Evolutionary conservation across 331 rosid genomes (phyloP).

Genomic region (Dryas integrifolia): DNA sequence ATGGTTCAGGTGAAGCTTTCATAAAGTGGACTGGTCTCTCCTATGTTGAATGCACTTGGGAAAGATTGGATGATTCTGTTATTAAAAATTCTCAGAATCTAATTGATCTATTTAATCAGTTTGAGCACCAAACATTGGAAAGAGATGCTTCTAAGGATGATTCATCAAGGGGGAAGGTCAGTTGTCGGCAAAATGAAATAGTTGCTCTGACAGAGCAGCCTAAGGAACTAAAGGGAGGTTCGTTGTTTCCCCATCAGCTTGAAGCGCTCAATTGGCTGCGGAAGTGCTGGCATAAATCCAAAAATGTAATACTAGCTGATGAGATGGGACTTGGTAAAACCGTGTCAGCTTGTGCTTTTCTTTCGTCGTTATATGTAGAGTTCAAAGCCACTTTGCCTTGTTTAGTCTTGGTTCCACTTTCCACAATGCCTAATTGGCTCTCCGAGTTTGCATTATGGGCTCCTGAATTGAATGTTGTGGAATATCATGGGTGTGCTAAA

Average conservation of each 20-base stretch:
- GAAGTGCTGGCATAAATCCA: constrained; percentile 88
- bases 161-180: constrained; percentile 47
- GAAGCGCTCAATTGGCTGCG: constrained; percentile 99
- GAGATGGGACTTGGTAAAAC: constrained; percentile 99
- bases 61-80: constrained; percentile 75
- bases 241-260: constrained; percentile 98
- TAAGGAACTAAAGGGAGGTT: constrained; percentile 85
- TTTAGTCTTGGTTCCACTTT: constrained; percentile 94
- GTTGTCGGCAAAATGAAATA: constrained; percentile 58
- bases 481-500: constrained; percentile 97
- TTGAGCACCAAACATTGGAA: constrained; percentile 63
- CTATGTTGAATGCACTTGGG: constrained; percentile 98
- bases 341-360: constrained; percentile 89
- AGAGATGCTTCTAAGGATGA: constrained; percentile 57
- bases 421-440: constrained; percentile 99
- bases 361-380: constrained; percentile 79
- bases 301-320: constrained; percentile 97
- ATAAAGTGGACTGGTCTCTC: constrained; percentile 91
- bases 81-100: constrained; percentile 58
- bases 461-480: constrained; percentile 92
- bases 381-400: constrained; percentile 92
- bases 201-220: constrained; percentile 84
- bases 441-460: constrained; percentile 93
- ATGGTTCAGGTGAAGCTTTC: constrained; percentile 65
- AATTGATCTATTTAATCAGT: constrained; percentile 53